A percentile compares a stretch with the other conserved stretches of the same genome.
Conservation (phyloP, 129 eudicot genomes). For the Chrysanthemum makinoi region DNA sequence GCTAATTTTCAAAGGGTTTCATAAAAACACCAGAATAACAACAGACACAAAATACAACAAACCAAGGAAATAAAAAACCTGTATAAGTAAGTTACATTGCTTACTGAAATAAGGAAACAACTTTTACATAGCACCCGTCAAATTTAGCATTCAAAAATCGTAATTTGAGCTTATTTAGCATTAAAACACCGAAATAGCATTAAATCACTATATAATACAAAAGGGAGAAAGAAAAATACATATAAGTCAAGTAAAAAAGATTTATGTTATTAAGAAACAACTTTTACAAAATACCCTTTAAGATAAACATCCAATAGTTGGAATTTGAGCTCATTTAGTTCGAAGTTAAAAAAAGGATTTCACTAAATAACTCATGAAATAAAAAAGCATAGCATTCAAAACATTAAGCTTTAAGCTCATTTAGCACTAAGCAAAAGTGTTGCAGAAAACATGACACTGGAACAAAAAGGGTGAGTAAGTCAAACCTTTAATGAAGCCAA, state of each 20-base stretch:
- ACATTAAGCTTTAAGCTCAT: too few species aligned
- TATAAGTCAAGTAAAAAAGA: background rate
- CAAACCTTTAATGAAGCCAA: constrained; percentile 83
- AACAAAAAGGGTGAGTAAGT: too few species aligned
- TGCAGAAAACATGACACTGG: too few species aligned
- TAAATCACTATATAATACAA: constrained; percentile 1
- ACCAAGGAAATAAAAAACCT: constrained; percentile 42
- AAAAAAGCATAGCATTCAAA: too few species aligned
- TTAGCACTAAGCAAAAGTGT: too few species aligned
- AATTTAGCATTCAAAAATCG: constrained; percentile 9
- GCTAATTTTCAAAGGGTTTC: background rate
- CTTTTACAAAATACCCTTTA: too few species aligned
- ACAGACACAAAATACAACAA: constrained; percentile 33
- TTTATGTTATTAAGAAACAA: too few species aligned
- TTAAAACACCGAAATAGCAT: constrained; percentile 8
- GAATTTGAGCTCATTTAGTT: too few species aligned
- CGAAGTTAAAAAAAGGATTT: constrained; percentile 2
- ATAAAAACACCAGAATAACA: background rate
- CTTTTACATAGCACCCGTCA: background rate
- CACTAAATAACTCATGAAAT: too few species aligned
- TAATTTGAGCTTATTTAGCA: constrained; percentile 8
- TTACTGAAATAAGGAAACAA: constrained; percentile 35
- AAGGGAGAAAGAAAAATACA: background rate
- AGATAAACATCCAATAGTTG: too few species aligned
- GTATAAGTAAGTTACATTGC: background rate